phyloP scores from a whole-genome alignment of 805 yeast species.

The Pichia exigua region DNA sequence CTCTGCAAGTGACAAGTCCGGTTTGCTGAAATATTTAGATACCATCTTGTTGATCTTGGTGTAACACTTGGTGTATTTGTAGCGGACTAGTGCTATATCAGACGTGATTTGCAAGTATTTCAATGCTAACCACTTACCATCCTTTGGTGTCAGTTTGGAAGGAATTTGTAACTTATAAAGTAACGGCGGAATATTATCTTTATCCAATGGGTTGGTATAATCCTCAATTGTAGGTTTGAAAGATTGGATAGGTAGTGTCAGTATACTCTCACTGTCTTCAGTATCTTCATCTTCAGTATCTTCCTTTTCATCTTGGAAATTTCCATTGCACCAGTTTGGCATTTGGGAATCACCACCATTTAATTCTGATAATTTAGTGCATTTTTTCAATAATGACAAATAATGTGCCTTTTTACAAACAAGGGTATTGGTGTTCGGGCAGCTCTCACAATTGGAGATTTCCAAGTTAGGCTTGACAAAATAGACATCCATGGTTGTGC shows the following conservation, averaged over 20 bases:
- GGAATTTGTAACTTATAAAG: conserved; percentile 7
- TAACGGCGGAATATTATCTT: not conserved
- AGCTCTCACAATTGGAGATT: conserved; percentile 21
- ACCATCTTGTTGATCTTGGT: conserved; percentile 20
- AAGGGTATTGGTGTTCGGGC: conserved; percentile 16
- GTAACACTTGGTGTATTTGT: conserved; percentile 22
- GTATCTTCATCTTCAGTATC: not conserved
- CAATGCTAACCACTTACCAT: conserved; percentile 14
- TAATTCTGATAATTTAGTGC: not conserved
- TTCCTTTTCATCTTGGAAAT: not conserved
- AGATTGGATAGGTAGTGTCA: not conserved
- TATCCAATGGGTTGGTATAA: not conserved
- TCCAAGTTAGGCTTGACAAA: conserved; percentile 27
- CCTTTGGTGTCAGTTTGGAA: not conserved
- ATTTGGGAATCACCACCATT: not conserved
- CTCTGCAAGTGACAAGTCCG: conserved; percentile 16
- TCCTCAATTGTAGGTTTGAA: not conserved
- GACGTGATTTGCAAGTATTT: conserved; percentile 21
- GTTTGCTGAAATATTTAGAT: conserved; percentile 20
- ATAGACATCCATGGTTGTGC: conserved; percentile 20
- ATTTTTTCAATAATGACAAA: conserved; percentile 13
- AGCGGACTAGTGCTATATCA: conserved; percentile 23
- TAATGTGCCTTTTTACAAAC: conserved; percentile 14
- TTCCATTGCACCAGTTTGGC: conserved; percentile 1
- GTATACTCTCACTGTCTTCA: not conserved